phyloP scores from a whole-genome alignment of 306 rosid genomes.

The Glycyrrhiza uralensis region DNA sequence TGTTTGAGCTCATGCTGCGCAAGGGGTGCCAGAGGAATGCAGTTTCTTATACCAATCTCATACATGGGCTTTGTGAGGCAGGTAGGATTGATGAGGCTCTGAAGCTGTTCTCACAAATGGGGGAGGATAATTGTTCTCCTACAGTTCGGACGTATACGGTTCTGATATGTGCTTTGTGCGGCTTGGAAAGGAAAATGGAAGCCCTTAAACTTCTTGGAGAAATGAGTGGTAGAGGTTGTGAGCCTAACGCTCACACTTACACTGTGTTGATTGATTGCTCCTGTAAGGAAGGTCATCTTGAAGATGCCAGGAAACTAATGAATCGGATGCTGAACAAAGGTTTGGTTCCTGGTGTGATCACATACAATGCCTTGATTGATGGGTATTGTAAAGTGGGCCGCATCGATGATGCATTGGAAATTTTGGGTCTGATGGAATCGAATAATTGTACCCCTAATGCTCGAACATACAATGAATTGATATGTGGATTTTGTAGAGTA shows the following conservation, averaged over 20 bases:
- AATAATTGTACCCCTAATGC: conserved; percentile 59
- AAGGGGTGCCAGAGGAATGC: conserved; percentile 50
- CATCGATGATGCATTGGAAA: conserved; percentile 41
- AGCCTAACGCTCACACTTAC: conserved; percentile 64
- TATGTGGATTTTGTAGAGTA: conserved; percentile 53
- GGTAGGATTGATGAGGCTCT: conserved; percentile 44
- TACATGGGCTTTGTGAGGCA: conserved; percentile 62
- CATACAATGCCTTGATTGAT: conserved; percentile 62
- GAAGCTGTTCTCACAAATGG: conserved; percentile 50
- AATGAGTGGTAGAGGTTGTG: conserved; percentile 58
- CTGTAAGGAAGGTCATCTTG: conserved; percentile 54
- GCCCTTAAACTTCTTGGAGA: conserved; percentile 40
- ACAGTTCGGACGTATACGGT: conserved; percentile 53
- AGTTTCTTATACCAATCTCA: conserved; percentile 57
- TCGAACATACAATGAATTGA: conserved; percentile 68
- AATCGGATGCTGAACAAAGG: conserved; percentile 53
- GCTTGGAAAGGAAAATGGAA: conserved; percentile 47
- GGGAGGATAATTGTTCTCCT: conserved; percentile 53
- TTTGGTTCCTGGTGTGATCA: conserved; percentile 55
- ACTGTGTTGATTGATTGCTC: conserved; percentile 48
- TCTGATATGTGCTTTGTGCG: conserved; percentile 56
- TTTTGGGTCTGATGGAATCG: conserved; percentile 58
- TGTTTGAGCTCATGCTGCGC: conserved; percentile 42
- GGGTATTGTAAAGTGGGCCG: conserved; percentile 62
- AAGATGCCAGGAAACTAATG: conserved; percentile 44